phyloP scores from a whole-genome alignment of 306 rosid species.

The Glycine latifolia region DNA sequence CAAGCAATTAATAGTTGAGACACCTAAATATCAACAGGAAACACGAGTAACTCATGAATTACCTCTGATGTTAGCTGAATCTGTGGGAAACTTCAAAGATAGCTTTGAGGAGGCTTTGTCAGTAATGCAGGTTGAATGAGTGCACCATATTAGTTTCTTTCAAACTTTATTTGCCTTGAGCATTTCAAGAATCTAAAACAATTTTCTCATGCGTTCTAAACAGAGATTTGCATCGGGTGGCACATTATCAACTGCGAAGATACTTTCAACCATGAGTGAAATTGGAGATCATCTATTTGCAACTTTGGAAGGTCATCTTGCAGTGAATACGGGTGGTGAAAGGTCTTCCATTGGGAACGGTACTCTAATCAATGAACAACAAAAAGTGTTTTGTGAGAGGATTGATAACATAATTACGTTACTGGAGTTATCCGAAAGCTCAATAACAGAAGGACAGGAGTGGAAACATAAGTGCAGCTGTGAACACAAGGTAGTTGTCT shows the following conservation, averaged over 20 bases:
- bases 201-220: conserved; percentile 39
- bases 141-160: conserved; percentile 37
- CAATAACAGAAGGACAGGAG: conserved; percentile 50
- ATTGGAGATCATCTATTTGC: conserved; percentile 66
- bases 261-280: conserved; percentile 74
- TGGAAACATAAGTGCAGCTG: conserved; percentile 52
- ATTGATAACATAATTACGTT: conserved; percentile 62
- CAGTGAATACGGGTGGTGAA: conserved; percentile 50
- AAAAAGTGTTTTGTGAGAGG: conserved; percentile 60
- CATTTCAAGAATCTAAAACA: conserved; percentile 33
- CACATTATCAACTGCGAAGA: conserved; percentile 56
- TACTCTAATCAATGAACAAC: conserved; percentile 60
- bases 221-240: conserved; percentile 64
- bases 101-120: conserved; percentile 70
- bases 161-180: conserved; percentile 28
- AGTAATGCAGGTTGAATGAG: conserved; percentile 64
- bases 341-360: conserved; percentile 46
- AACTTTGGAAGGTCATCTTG: conserved; percentile 66
- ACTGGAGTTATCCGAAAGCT: conserved; percentile 60
- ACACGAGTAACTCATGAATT: conserved; percentile 58
- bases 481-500: conserved; percentile 80
- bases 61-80: conserved; percentile 61
- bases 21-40: conserved; percentile 64
- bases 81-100: conserved; percentile 65
- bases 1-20: conserved; percentile 54